Evolutionary conservation across 169 alveolate species (phyloP), one percentile per base, ranked within the genome.

Genomic region (Eimeria necatrix): DNA sequence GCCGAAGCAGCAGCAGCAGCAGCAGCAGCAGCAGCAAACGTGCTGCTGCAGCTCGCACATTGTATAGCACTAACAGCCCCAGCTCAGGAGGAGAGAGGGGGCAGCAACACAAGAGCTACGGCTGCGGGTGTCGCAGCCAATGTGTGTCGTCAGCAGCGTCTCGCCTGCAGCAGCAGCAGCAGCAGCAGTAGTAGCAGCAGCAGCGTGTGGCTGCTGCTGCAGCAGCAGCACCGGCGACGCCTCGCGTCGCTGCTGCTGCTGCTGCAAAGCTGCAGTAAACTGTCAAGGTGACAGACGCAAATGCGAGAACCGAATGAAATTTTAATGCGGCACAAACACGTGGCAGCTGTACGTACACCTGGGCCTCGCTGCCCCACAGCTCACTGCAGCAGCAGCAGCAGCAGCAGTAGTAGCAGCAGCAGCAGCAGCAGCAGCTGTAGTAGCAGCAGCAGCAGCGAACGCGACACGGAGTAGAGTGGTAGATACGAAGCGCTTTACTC

Each of bases 71-170:
- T 8, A 48, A 41, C 78, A 24, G 8, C 78, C 32, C 51, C 78
- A n/a, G 51, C 8, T 68, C 18, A n/a, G 78, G 78, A 68, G 78
- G 16, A 24, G 78, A 56, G 18, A 22, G 78, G 78, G 78, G n/a
- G 16, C 32, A 12, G 51, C 32, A 68, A 68, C 78, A 68, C 78
- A 24, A 48, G 32, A 68, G 48, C 32, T 22, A 12, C n/a, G 78
- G 78, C 48, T 68, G 78, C 78, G 78, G 16, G 78, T 4, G 16
- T 12, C 78, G 78, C n/a, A 68, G 78, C 78, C 78, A 68, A 68
- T 32, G 41, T 32, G 41, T 32, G 41, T 32, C 41, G 41, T 32
- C 41, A 32, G 41, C 41, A 32, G 49, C 32, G 48, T 22, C 20
- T 48, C 78, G 22, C 78, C 48, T 9, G 48, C 78, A 48, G 78